Conservation (phyloP, 495 filamentous ascomycete species). For the Penicillium longicatenatum region DNA sequence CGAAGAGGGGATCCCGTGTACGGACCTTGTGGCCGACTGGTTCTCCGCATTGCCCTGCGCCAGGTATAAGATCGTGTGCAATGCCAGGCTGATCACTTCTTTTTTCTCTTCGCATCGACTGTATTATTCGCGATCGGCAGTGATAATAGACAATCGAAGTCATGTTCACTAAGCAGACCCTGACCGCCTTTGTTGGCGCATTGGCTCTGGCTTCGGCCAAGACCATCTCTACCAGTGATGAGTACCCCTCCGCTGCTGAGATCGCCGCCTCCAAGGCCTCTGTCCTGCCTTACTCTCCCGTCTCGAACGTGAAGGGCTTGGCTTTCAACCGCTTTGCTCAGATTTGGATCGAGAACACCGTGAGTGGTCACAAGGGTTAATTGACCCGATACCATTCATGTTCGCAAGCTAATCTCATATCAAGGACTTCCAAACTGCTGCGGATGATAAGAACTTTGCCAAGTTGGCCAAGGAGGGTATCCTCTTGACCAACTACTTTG, state of each 20-base stretch:
- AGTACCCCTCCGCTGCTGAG: constrained; percentile 34
- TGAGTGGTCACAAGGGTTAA: constrained; percentile 30
- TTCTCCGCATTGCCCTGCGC: background rate
- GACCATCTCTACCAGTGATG: constrained; percentile 21
- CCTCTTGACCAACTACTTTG: constrained; percentile 64
- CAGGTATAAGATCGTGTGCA: constrained; percentile 20
- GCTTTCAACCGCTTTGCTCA: constrained; percentile 67
- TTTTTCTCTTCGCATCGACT: constrained; percentile 4
- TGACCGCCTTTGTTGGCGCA: constrained; percentile 24
- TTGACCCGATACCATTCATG: constrained; percentile 15
- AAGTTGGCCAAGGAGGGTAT: constrained; percentile 66
- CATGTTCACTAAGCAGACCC: constrained; percentile 30
- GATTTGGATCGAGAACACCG: constrained; percentile 76
- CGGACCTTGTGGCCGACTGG: background rate
- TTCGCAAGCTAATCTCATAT: background rate
- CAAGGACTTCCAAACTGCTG: constrained; percentile 59
- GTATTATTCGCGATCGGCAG: background rate
- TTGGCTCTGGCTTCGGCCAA: constrained; percentile 33
- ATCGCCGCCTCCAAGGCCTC: constrained; percentile 36
- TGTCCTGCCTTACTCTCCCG: constrained; percentile 49
- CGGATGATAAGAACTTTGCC: constrained; percentile 50
- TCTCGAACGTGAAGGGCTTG: constrained; percentile 60
- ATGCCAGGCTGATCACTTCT: constrained; percentile 4
- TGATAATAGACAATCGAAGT: background rate
- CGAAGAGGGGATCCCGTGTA: background rate